Evolutionary conservation across 768 basidiomycete genomes (phyloP).

Genomic region (Lactarius quietus): DNA sequence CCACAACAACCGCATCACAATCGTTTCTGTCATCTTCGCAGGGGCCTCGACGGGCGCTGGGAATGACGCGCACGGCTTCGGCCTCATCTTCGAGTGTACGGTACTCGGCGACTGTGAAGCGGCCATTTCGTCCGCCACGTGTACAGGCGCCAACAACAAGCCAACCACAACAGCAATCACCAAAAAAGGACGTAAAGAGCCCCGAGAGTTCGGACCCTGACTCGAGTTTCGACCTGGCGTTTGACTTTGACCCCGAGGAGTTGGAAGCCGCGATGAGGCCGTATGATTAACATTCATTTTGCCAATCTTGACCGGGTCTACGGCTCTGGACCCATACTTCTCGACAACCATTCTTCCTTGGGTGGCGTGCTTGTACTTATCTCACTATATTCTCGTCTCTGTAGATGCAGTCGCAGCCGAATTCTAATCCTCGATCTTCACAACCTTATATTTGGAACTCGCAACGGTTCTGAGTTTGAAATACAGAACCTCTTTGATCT

Average conservation of each 20-base stretch:
- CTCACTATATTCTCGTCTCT: background rate
- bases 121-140: conserved; percentile 17
- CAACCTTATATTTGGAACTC: background rate
- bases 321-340: background rate
- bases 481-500: background rate
- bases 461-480: background rate
- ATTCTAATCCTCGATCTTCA: background rate
- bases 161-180: background rate
- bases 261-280: conserved; percentile 19
- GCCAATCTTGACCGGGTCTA: background rate
- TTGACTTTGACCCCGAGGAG: conserved; percentile 19
- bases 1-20: background rate
- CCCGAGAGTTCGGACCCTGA: conserved; percentile 9
- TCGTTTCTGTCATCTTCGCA: background rate
- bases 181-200: background rate
- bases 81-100: background rate
- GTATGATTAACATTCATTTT: conserved; percentile 6
- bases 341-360: background rate
- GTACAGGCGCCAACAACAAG: background rate
- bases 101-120: conserved; percentile 4
- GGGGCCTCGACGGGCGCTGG: conserved; percentile 8
- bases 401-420: background rate
- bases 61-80: conserved; percentile 13
- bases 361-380: background rate
- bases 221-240: conserved; percentile 20